phyloP scores from a whole-genome alignment of 2,329 filamentous ascomycete species.

The Ceratocystis smalleyi region DNA sequence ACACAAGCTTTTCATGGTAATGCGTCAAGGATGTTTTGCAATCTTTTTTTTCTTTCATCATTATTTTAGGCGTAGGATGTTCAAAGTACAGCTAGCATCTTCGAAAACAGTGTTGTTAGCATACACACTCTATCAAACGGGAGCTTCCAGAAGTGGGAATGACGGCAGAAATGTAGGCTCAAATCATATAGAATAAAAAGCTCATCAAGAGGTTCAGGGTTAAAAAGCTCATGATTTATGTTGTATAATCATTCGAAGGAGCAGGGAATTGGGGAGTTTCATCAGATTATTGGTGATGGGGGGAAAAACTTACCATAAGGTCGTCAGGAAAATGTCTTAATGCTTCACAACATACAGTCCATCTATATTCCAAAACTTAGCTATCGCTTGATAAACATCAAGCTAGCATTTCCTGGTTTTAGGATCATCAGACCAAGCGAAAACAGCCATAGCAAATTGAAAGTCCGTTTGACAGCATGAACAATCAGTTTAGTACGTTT shows the following conservation, averaged over 20 bases:
- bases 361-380: slow-evolving; percentile 9
- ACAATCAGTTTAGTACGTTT: slow-evolving; percentile 27
- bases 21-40: slow-evolving; percentile 19
- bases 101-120: slow-evolving; percentile 12
- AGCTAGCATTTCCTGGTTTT: slow-evolving; percentile 3
- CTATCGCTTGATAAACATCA: not conserved
- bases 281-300: slow-evolving; percentile 17
- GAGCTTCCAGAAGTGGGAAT: slow-evolving; percentile 2
- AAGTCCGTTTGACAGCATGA: slow-evolving; percentile 67
- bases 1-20: not conserved
- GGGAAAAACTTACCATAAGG: slow-evolving; percentile 29
- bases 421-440: not conserved
- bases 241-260: slow-evolving; percentile 39
- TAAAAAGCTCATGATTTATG: slow-evolving; percentile 50
- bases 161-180: not conserved
- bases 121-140: not conserved
- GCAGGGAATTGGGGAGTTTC: slow-evolving; percentile 17
- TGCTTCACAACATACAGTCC: slow-evolving; percentile 11
- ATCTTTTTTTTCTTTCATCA: slow-evolving; percentile 18
- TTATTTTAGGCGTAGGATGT: slow-evolving; percentile 12
- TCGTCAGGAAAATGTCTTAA: slow-evolving; percentile 11
- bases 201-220: slow-evolving; percentile 49
- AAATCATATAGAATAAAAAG: slow-evolving; percentile 42
- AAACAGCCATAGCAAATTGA: slow-evolving; percentile 32
- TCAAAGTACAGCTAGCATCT: slow-evolving; percentile 8